A percentile compares a stretch with the other conserved stretches of the same genome.
phyloP scores from a whole-genome alignment of 2,329 filamentous ascomycete species.

The Sarocladium brachiariae region DNA sequence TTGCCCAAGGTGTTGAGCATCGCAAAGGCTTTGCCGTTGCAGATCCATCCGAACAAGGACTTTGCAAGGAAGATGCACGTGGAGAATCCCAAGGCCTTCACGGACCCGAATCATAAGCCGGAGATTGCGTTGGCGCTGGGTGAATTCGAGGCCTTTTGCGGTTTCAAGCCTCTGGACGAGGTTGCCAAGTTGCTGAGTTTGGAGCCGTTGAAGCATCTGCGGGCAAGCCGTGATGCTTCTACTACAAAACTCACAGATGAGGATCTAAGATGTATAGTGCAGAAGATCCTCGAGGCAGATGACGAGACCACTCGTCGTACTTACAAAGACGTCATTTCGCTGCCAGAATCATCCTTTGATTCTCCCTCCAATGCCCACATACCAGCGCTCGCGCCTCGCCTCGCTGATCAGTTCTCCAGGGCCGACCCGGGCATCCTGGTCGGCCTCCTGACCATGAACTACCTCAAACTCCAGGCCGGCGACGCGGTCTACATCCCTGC shows the following conservation, averaged over 20 bases:
- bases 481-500: slow-evolving; percentile 65
- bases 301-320: slow-evolving; percentile 23
- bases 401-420: slow-evolving; percentile 57
- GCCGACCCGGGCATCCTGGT: slow-evolving; percentile 62
- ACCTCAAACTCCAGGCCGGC: slow-evolving; percentile 55
- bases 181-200: slow-evolving; percentile 54
- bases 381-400: slow-evolving; percentile 54
- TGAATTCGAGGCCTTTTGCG: slow-evolving; percentile 69
- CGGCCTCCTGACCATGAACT: slow-evolving; percentile 70
- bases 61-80: slow-evolving; percentile 58
- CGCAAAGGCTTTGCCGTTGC: slow-evolving; percentile 65
- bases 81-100: slow-evolving; percentile 58
- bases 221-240: slow-evolving; percentile 14
- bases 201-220: slow-evolving; percentile 18
- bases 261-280: slow-evolving; percentile 47
- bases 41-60: slow-evolving; percentile 66
- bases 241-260: slow-evolving; percentile 36
- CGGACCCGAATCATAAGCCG: slow-evolving; percentile 71
- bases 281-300: slow-evolving; percentile 45
- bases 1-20: slow-evolving; percentile 73
- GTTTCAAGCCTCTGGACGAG: slow-evolving; percentile 59
- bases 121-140: slow-evolving; percentile 66
- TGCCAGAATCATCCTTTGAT: slow-evolving; percentile 38
- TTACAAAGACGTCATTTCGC: slow-evolving; percentile 20
- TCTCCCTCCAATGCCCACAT: slow-evolving; percentile 47